Percentiles rank a stretch among this genome's conserved stretches.
These are phyloP conservation scores for Erigeron canadensis DNA, from an alignment of 129 eudicot genomes.

Conservation along the genomic window DNA sequence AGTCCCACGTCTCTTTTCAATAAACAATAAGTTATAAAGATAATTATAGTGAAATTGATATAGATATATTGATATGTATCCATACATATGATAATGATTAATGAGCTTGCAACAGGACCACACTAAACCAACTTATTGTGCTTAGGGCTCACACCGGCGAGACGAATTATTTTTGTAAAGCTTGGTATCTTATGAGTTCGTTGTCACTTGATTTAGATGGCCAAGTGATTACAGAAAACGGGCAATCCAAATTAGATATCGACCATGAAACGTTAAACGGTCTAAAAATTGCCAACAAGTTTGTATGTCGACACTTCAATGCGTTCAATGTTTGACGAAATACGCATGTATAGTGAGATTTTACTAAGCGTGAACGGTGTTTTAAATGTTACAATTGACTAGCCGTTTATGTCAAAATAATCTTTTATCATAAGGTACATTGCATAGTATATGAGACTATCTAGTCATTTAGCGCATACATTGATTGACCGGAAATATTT, in stretches of 20 bases:
- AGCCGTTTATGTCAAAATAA: too few species aligned
- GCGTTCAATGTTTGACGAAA: not conserved
- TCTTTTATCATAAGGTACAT: too few species aligned
- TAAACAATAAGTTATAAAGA: slow-evolving; percentile 16
- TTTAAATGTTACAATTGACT: too few species aligned
- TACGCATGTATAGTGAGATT: not conserved
- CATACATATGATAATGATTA: slow-evolving; percentile 23
- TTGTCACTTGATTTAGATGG: slow-evolving; percentile 15
- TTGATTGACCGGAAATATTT: too few species aligned
- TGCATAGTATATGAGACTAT: too few species aligned
- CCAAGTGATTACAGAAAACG: slow-evolving; percentile 25
- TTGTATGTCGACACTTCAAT: slow-evolving; percentile 15
- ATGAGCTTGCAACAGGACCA: slow-evolving; percentile 23
- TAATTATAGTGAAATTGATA: slow-evolving; percentile 18
- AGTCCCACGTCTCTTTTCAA: slow-evolving; percentile 15
- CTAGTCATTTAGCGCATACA: too few species aligned
- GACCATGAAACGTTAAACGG: slow-evolving; percentile 18
- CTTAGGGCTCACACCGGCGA: not conserved
- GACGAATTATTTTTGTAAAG: not conserved
- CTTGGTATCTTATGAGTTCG: slow-evolving; percentile 5
- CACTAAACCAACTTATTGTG: slow-evolving; percentile 16
- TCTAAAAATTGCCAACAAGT: slow-evolving; percentile 26
- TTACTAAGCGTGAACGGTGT: not conserved
- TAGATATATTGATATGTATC: slow-evolving; percentile 12
- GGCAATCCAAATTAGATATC: slow-evolving; percentile 12